Evolutionary conservation across 495 filamentous ascomycete genomes (phyloP).

Genomic region (Lindgomyces ingoldianus): DNA sequence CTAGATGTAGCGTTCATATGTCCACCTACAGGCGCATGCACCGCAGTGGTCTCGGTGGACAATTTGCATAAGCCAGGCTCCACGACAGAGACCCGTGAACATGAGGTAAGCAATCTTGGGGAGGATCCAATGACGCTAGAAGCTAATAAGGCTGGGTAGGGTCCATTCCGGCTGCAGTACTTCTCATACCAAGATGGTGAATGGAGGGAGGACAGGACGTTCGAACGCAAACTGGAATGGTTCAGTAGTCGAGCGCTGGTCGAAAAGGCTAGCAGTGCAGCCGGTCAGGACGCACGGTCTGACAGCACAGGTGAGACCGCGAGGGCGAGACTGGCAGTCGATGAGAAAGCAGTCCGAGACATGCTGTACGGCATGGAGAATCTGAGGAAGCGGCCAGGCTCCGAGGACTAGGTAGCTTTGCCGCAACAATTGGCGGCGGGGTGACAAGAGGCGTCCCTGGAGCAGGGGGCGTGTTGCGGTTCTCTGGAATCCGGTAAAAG

Average conservation of each 20-base stretch:
- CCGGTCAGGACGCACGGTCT: background rate
- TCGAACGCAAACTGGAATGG: slow-evolving; percentile 21
- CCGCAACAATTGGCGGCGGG: background rate
- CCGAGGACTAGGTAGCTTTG: slow-evolving; percentile 41
- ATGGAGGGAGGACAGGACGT: background rate
- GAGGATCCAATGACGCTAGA: background rate
- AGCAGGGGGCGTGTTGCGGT: background rate
- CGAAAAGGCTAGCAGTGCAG: background rate
- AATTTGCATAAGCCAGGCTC: slow-evolving; percentile 40
- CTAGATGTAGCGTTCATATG: slow-evolving; percentile 37
- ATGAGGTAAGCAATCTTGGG: slow-evolving; percentile 19
- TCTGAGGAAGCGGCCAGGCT: slow-evolving; percentile 68
- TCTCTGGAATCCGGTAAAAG: background rate
- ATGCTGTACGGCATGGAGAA: slow-evolving; percentile 70
- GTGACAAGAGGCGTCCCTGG: background rate
- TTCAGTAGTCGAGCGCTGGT: slow-evolving; percentile 22
- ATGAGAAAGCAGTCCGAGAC: slow-evolving; percentile 53
- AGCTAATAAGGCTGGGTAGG: slow-evolving; percentile 11
- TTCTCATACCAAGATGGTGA: slow-evolving; percentile 15
- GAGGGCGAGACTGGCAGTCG: slow-evolving; percentile 11
- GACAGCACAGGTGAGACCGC: background rate
- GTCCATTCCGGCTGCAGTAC: slow-evolving; percentile 25
- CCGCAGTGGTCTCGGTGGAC: slow-evolving; percentile 38
- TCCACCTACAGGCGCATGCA: background rate
- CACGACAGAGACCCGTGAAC: slow-evolving; percentile 28